Conservation (phyloP, 2,329 filamentous ascomycete genomes). For the Xylariomycetidae sp. region DNA sequence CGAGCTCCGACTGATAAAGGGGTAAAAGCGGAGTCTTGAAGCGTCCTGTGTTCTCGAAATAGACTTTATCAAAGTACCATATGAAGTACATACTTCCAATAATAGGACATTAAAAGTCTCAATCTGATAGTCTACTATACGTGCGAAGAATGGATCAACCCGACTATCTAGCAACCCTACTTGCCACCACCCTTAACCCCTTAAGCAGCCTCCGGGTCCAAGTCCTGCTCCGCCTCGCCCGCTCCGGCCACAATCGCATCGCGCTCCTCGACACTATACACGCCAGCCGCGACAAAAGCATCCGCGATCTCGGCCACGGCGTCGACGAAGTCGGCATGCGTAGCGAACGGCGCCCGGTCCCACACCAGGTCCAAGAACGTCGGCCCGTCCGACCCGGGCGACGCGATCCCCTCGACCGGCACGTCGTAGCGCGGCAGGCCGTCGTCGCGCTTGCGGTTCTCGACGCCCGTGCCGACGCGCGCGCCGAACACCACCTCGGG, state of each 20-base stretch:
- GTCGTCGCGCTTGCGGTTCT: conserved; percentile 27
- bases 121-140: too few species aligned
- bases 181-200: too few species aligned
- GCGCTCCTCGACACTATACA: conserved; percentile 19
- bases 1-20: too few species aligned
- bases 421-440: conserved; percentile 26
- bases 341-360: conserved; percentile 25
- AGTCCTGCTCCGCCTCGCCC: conserved; percentile 20
- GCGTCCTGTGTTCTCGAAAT: too few species aligned
- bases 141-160: too few species aligned
- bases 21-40: too few species aligned
- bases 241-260: conserved; percentile 20
- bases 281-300: conserved; percentile 18
- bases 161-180: too few species aligned
- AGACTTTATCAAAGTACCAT: too few species aligned
- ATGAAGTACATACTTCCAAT: too few species aligned
- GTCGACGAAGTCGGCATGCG: conserved; percentile 20
- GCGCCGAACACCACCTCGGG: conserved; percentile 24
- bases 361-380: conserved; percentile 28
- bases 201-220: too few species aligned
- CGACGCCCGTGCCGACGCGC: conserved; percentile 19
- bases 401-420: conserved; percentile 23
- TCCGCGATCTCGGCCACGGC: conserved; percentile 15
- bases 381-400: conserved; percentile 26
- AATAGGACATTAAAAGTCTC: too few species aligned